Conservation (phyloP, 2,329 filamentous ascomycete genomes). For the Fusarium sp. region DNA sequence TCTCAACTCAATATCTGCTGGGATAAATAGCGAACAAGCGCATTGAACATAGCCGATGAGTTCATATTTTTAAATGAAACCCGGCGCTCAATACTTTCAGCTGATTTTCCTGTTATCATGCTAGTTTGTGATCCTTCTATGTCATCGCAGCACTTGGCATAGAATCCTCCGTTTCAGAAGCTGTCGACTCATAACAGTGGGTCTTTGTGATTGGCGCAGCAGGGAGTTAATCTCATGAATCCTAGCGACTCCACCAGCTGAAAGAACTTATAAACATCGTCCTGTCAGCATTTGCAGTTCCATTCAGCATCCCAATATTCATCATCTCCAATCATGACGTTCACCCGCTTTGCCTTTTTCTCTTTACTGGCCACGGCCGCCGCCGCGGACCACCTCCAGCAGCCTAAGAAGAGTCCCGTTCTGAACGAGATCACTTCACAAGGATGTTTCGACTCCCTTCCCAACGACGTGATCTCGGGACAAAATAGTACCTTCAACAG, state of each 20-base stretch:
- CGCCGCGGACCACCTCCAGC: conserved; percentile 54
- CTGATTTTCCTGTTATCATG: too few species aligned
- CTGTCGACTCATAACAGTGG: neutral
- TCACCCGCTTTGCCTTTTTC: neutral
- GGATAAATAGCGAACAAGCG: too few species aligned
- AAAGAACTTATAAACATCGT: conserved; percentile 7
- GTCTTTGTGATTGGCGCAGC: neutral
- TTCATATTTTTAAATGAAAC: too few species aligned
- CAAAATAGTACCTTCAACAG: neutral
- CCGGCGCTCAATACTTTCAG: too few species aligned
- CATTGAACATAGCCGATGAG: too few species aligned
- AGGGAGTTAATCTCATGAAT: conserved; percentile 5
- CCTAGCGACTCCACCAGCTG: neutral
- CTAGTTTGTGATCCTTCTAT: too few species aligned
- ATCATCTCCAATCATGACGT: neutral
- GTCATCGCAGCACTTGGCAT: too few species aligned
- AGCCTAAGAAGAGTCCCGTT: neutral
- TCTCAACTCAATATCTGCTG: too few species aligned
- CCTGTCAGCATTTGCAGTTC: neutral
- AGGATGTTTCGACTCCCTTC: conserved; percentile 33
- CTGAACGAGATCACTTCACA: conserved; percentile 11
- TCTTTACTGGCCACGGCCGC: conserved; percentile 3
- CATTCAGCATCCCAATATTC: neutral
- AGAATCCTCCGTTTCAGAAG: too few species aligned
- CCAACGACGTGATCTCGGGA: neutral